A percentile compares a stretch with the other conserved stretches of the same genome.
phyloP scores from a whole-genome alignment of 441 rosid genomes.

The Pelargonium hybrid region DNA sequence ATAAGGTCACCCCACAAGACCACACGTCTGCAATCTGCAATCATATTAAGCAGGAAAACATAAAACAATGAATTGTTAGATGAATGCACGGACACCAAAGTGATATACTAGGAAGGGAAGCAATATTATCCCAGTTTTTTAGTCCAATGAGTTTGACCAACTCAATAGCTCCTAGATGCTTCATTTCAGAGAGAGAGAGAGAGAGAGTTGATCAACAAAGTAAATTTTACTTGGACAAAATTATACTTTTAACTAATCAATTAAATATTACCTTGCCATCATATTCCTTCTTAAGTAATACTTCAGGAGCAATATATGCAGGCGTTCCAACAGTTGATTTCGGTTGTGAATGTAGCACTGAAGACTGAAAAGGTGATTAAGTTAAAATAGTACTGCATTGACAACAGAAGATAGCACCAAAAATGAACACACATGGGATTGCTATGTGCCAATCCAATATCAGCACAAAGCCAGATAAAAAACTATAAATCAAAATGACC shows the following conservation, averaged over 20 bases:
- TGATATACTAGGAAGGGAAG: not conserved
- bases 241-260: too few relatives aligned
- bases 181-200: too few relatives aligned
- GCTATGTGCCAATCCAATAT: too few relatives aligned
- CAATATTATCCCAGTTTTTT: not conserved
- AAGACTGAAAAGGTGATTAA: constrained; percentile 45
- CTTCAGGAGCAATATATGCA: constrained; percentile 97
- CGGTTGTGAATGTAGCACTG: constrained; percentile 89
- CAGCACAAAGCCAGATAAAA: too few relatives aligned
- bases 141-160: too few relatives aligned
- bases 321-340: constrained; percentile 98
- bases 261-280: constrained; percentile 73
- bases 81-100: constrained; percentile 1
- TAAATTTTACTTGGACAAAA: too few relatives aligned
- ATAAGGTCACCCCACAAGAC: constrained; percentile 96
- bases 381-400: not conserved
- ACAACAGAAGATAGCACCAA: not conserved
- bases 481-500: not conserved
- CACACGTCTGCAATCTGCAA: constrained; percentile 94
- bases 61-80: not conserved
- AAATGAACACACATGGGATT: too few relatives aligned
- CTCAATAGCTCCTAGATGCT: too few relatives aligned
- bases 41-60: constrained; percentile 6
- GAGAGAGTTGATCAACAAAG: too few relatives aligned
- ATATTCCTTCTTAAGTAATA: constrained; percentile 83